Evolutionary conservation across 2,329 filamentous ascomycete genomes (phyloP), one percentile per base, ranked within the genome.

Genomic region (Aphanocladium album): DNA sequence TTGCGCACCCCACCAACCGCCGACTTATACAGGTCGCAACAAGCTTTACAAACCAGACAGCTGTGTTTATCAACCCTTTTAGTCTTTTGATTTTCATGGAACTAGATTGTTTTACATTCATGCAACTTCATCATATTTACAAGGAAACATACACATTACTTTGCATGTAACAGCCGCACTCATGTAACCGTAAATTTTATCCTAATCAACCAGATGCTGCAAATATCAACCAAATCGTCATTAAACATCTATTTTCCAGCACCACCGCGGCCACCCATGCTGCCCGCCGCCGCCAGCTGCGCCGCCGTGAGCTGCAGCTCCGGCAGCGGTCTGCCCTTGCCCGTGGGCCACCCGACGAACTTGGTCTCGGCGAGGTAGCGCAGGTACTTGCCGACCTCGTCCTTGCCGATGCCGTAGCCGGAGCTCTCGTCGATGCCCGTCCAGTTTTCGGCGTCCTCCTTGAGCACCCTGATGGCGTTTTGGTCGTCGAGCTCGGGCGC

Each of bases 401-500:
- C 67, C 39, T 67, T 51, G 5, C 53, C 65, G 23, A 73, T 66
- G 47, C 69, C 70, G 17, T 72, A 67, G 25, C 85, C 70, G 0
- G 76, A 75, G 52, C 81, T 84, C 65, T 80, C 81, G 64, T 87
- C 84, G 37, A 83, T 71, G 1, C 80, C 81, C 0, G 84, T 82
- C 83, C 82, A 82, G 79, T 81, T 70, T 57, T 80, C 77, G 0
- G 79, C 79, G 68, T 93, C 88, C 3, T 80, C 79, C 69, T 83
- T 83, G 25, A 96, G 79, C 0, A 87, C 83, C 2, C 77, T 76
- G 1, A 83, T 79, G 0, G 90, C 84, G 68, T 95, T 91, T 3
- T 68, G 49, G 27, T 71, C 88, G 63, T 89, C 84, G n/a, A 91
- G 78, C 68, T 89, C 87, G 0, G 88, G 88, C 0, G 88, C 87